Evolutionary conservation across 2,329 filamentous ascomycete species (phyloP).

Genomic region (Colletotrichum echinochloae): DNA sequence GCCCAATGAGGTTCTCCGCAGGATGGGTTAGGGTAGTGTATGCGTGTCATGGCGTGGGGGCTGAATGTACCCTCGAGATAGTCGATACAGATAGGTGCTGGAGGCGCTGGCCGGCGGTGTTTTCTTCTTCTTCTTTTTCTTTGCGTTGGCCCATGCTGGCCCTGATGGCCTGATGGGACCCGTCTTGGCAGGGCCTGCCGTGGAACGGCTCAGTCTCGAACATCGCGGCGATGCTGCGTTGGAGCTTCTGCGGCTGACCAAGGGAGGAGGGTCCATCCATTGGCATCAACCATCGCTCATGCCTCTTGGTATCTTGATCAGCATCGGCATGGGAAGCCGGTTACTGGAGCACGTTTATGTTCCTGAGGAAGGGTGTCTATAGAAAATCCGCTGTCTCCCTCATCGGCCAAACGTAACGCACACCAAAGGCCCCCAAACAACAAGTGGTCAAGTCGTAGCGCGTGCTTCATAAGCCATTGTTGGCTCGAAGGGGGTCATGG

Average conservation of each 20-base stretch:
- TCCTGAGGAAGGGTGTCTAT: no score
- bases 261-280: no score
- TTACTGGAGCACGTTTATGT: not conserved
- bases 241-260: not conserved
- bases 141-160: not conserved
- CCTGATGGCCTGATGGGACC: not conserved
- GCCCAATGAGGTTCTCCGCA: conserved; percentile 3
- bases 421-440: not conserved
- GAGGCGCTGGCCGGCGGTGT: not conserved
- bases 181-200: not conserved
- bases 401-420: not conserved
- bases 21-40: conserved; percentile 23
- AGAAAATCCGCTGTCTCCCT: no score
- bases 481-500: not conserved
- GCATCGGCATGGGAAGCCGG: not conserved
- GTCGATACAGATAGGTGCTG: not conserved
- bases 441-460: not conserved
- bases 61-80: not conserved
- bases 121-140: no score
- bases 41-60: conserved; percentile 8
- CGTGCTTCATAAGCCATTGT: not conserved
- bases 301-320: no score
- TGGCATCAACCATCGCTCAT: no score
- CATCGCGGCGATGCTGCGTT: not conserved
- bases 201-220: not conserved